Conservation (phyloP, 2,329 filamentous ascomycete genomes). For the Laburnicola sp. region DNA sequence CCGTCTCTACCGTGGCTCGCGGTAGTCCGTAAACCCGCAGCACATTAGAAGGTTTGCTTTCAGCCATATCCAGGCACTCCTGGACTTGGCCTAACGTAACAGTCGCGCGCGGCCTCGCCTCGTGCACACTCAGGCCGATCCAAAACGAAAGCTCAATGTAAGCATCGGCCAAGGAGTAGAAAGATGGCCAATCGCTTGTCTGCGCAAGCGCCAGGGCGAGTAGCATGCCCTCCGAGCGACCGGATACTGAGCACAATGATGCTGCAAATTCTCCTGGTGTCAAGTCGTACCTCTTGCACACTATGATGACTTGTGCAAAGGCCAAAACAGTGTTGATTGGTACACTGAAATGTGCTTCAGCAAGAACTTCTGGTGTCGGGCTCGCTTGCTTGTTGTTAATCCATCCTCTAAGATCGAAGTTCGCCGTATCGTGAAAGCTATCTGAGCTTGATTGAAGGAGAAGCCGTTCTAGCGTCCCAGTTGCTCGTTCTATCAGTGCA, state of each 20-base stretch:
- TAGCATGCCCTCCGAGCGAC: conserved; percentile 7
- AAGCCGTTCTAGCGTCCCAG: no score
- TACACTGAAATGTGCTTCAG: conserved; percentile 5
- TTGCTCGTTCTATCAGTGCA: neutral
- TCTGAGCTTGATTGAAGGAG: no score
- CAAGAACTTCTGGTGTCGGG: conserved; percentile 3
- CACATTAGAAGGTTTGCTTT: no score
- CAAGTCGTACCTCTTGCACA: conserved; percentile 4
- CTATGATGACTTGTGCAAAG: conserved; percentile 6
- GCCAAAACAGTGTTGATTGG: conserved; percentile 7
- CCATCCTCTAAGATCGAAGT: no score
- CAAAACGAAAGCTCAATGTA: conserved; percentile 4
- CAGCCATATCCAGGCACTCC: no score
- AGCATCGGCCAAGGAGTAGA: conserved; percentile 5
- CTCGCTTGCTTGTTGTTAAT: neutral
- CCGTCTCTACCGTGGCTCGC: no score
- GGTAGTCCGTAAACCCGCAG: no score
- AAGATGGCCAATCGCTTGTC: conserved; percentile 9
- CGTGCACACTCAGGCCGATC: no score
- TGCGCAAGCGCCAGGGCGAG: conserved; percentile 5
- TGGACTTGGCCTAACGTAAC: no score
- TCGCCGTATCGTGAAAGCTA: no score
- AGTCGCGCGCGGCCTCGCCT: no score
- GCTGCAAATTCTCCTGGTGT: conserved; percentile 6
- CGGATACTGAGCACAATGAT: conserved; percentile 2